Base-by-base conservation (phyloP, 2,329 filamentous ascomycete species). In the Penicillium corylophilum region DNA sequence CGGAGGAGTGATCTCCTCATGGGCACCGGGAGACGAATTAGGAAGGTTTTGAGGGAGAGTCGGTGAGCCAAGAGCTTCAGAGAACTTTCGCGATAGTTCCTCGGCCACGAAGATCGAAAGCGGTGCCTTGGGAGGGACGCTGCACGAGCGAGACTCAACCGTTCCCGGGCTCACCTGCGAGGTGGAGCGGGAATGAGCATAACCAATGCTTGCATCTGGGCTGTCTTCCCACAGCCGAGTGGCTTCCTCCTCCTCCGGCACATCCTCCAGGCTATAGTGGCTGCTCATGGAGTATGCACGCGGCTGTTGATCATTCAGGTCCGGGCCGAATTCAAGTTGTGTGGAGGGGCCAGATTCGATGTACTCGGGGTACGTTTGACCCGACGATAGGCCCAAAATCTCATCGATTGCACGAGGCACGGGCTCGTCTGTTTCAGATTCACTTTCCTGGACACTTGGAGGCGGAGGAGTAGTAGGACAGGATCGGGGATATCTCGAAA, bases 201-300 rank as follows among this genome's bases (percentile, higher is more conserved):
- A 44, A 5, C 55, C 56, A 31, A 56, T 35, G 48, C 59, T 61
- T 20, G 58, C 50, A 4, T 65, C 59, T 7, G 68, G 64, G 46
- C 64, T 71, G 38, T 69, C 16, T 20, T 38, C 64, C 51, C 68
- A 67, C 54, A 62, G 61, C 35, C 64, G 58, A 6, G 63, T 64
- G n/a, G 56, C 61, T 57, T 76, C 75, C 41, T 74, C 72, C 53
- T 78, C 75, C 56, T 78, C 75, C 1, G 73, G 74, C 5, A 79
- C 74, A 51, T 76, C 72, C 43, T 74, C 70, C 51, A 78, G 60
- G 22, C 74, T 71, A 43, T 66, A 64, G 33, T 69, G 67, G 46
- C 63, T 71, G 47, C 70, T 74, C 43, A 76, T 72, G 0, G 74
- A 73, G 6, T 74, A 69, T 15, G 72, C 71, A 29, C 71, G 65